phyloP scores from a whole-genome alignment of 495 filamentous ascomycete genomes.

The Lineolata rhizophorae region DNA sequence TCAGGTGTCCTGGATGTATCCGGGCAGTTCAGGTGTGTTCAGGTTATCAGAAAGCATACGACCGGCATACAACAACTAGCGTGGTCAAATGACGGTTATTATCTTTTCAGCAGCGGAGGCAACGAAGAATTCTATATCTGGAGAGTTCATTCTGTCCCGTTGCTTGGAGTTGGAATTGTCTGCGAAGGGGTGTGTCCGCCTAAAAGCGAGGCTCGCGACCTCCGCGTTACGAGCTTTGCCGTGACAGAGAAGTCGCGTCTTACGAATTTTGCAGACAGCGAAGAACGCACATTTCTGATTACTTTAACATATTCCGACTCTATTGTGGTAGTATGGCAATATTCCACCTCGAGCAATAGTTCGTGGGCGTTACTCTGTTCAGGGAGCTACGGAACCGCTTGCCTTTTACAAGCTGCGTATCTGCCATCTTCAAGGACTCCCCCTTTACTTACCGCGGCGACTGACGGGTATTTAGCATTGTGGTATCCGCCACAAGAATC shows the following conservation, averaged over 20 bases:
- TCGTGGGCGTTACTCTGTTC: conserved; percentile 32
- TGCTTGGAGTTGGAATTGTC: conserved; percentile 33
- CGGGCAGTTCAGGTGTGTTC: conserved; percentile 27
- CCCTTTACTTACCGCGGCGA: conserved; percentile 33
- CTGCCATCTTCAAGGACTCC: conserved; percentile 19
- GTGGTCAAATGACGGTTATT: conserved; percentile 40
- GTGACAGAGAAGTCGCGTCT: conserved; percentile 21
- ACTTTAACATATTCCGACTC: conserved; percentile 63
- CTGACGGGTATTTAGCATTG: conserved; percentile 36
- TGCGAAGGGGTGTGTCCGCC: conserved; percentile 40
- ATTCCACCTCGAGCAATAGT: conserved; percentile 1
- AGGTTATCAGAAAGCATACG: conserved; percentile 49
- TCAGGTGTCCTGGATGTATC: too few relatives aligned
- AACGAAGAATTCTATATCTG: conserved; percentile 80
- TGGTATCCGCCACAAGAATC: conserved; percentile 19
- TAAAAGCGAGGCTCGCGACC: conserved; percentile 37
- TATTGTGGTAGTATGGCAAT: conserved; percentile 8
- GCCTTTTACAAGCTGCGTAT: conserved; percentile 45
- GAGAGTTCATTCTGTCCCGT: conserved; percentile 34
- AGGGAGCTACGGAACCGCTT: conserved; percentile 53
- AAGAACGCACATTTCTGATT: conserved; percentile 30
- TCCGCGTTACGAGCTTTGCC: conserved; percentile 61
- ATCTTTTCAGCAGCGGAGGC: conserved; percentile 66
- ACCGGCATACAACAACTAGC: conserved; percentile 65
- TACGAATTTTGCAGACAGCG: conserved; percentile 3